Evolutionary conservation across 306 rosid genomes (phyloP), one percentile per base, ranked within the genome.

Genomic region (Mucuna pruriens): DNA sequence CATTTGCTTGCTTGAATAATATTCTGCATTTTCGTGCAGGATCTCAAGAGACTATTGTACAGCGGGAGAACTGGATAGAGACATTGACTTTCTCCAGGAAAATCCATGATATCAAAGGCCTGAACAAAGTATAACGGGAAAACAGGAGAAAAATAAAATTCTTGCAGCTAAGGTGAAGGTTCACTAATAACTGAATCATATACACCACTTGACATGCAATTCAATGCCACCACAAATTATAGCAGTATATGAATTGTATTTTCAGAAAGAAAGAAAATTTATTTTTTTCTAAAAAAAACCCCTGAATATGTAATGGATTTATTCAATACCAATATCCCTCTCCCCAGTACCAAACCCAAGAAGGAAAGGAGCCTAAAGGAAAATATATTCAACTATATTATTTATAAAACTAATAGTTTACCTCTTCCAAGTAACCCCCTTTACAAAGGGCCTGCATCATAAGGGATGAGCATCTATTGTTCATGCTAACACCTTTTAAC

Each of bases 361-460:
- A 23, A 70, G 31, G 72, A 77, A 48, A 76, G 40, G 49, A 69
- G 46, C 3, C 4, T 58, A 62, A 68, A 80, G 40, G 60, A 42
- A 78, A 34, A 33, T 57, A 69, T 58, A 31, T 12, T 62, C 8
- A 49, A 69, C n/a, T 77, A 57, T 72, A 42, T 39, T 54, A 65
- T 71, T 44, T 65, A 45, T 17, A 31, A 67, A 78, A 34, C 38
- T 62, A 84, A 45, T 9, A n/a, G 58, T 79, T 81, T 80, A 94
- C 98, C 97, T 94, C 90, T 40, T 91, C 94, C 58, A 84, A 57
- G 87, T 85, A 85, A 84, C 92, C 95, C 72, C 92, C 94, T 74
- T 85, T 80, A 85, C 97, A 91, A 45, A 94, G 92, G 74, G 98
- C 83, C 57, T 60, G 82, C 26, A 87, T 55, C 87, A 94, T 90